A percentile compares a stretch with the other conserved stretches of the same genome.
Conservation (phyloP, 139 green algal species). For the Coelastrella sp. region DNA sequence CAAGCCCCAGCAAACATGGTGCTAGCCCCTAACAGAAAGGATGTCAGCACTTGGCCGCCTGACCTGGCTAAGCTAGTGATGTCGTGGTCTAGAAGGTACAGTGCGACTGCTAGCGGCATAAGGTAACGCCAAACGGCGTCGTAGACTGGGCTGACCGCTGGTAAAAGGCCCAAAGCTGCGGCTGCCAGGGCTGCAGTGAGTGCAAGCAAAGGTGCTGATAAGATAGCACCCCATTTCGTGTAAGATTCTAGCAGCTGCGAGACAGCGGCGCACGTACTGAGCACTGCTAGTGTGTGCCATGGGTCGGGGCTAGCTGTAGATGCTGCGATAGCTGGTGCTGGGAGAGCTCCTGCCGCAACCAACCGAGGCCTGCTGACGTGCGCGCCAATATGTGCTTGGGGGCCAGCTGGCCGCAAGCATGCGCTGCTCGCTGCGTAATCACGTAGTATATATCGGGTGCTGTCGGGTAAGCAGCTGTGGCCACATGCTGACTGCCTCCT, state of each 20-base stretch:
- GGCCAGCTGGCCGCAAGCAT: background rate
- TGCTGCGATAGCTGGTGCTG: background rate
- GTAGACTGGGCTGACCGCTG: slow-evolving; percentile 51
- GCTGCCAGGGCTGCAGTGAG: slow-evolving; percentile 54
- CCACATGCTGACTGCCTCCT: background rate
- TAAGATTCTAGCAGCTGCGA: slow-evolving; percentile 10
- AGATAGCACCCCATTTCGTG: slow-evolving; percentile 23
- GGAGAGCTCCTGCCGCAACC: background rate
- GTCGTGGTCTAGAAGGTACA: slow-evolving; percentile 79
- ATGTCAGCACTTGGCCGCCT: slow-evolving; percentile 58
- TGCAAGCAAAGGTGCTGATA: slow-evolving; percentile 64
- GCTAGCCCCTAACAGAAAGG: slow-evolving; percentile 72
- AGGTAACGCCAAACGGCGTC: slow-evolving; percentile 68
- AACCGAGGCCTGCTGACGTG: background rate
- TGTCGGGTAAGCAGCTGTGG: too few species aligned
- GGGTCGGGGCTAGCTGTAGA: background rate
- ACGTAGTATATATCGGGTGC: background rate
- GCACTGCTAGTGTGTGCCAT: slow-evolving; percentile 19
- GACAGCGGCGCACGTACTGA: slow-evolving; percentile 19
- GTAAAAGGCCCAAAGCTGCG: slow-evolving; percentile 54
- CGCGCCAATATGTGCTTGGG: background rate
- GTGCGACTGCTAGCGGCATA: slow-evolving; percentile 77
- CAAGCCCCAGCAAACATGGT: slow-evolving; percentile 73
- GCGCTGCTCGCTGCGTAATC: too few species aligned
- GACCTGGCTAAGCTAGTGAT: slow-evolving; percentile 56